phyloP scores from a whole-genome alignment of 2,329 filamentous ascomycete species.

The Ilyonectria sp. region DNA sequence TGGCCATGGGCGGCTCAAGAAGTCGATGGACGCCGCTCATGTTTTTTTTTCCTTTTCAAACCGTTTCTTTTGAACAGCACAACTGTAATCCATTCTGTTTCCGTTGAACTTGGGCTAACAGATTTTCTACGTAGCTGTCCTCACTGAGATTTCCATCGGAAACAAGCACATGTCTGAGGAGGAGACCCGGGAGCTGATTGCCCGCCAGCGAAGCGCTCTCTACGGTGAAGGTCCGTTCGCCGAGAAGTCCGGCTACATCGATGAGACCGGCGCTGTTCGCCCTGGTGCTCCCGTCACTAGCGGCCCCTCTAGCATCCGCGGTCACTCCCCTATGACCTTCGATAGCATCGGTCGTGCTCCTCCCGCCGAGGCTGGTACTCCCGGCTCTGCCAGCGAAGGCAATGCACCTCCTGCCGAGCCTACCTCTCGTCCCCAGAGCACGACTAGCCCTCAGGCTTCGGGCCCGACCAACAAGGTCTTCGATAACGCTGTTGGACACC shows the following conservation, averaged over 20 bases:
- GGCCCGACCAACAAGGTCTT: constrained; percentile 71
- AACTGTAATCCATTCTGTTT: constrained; percentile 47
- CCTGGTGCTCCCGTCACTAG: constrained; percentile 77
- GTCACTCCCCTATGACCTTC: constrained; percentile 85
- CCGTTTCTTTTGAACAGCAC: constrained; percentile 41
- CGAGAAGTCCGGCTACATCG: constrained; percentile 76
- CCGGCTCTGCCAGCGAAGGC: constrained; percentile 57
- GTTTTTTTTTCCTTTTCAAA: constrained; percentile 43
- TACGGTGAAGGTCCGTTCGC: constrained; percentile 85
- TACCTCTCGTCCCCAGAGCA: constrained; percentile 84
- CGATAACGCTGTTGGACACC: constrained; percentile 67
- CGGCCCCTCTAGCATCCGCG: constrained; percentile 76
- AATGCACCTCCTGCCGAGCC: constrained; percentile 65
- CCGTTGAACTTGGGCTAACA: constrained; percentile 56
- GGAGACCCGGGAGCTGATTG: constrained; percentile 94
- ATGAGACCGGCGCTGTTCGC: constrained; percentile 76
- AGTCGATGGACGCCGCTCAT: constrained; percentile 42
- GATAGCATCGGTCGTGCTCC: constrained; percentile 68
- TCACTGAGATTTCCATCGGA: constrained; percentile 61
- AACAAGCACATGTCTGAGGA: constrained; percentile 95
- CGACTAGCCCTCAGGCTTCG: constrained; percentile 83
- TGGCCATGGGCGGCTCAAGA: constrained; percentile 46
- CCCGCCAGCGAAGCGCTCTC: constrained; percentile 93
- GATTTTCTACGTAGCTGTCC: constrained; percentile 63
- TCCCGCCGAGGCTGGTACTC: constrained; percentile 57